A percentile compares a stretch with the other conserved stretches of the same genome.
Evolutionary conservation across 345 rosid genomes (phyloP).

Genomic region (Moricandia arvensis): DNA sequence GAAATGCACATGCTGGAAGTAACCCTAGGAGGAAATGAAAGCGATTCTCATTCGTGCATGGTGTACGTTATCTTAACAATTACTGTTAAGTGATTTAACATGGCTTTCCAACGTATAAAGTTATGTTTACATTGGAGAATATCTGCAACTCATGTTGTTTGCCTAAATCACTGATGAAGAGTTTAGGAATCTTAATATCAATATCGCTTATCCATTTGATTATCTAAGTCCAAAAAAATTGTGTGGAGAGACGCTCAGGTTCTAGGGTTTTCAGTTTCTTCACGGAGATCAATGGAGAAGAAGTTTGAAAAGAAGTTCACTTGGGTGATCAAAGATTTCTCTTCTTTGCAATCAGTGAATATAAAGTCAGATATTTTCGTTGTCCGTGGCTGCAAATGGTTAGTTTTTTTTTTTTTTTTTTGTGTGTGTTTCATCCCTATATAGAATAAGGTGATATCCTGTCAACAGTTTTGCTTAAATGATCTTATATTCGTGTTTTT

Average conservation of each 20-base stretch:
- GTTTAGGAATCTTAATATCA: neutral
- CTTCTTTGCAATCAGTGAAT: neutral
- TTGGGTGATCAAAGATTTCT: conserved; percentile 5
- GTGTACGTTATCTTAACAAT: neutral
- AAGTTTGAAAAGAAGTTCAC: neutral
- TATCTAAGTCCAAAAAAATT: neutral
- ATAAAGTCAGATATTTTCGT: neutral
- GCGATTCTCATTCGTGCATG: neutral
- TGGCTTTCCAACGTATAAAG: neutral
- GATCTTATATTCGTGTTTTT: neutral
- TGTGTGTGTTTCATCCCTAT: neutral
- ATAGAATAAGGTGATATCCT: neutral
- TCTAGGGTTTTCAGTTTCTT: neutral
- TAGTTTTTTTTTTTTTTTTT: too few species aligned
- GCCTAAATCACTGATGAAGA: neutral
- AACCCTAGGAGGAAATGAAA: neutral
- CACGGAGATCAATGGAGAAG: neutral
- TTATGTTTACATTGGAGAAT: neutral
- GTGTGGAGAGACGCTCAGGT: neutral
- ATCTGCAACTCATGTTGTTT: neutral
- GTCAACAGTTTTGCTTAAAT: neutral
- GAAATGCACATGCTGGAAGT: neutral
- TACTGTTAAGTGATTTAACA: neutral
- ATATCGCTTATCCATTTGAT: neutral
- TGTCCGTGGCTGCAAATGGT: conserved; percentile 18